These are phyloP conservation scores for Chaetothyriales sp. DNA, from an alignment of 2,329 filamentous ascomycete genomes.

Conservation along the genomic window DNA sequence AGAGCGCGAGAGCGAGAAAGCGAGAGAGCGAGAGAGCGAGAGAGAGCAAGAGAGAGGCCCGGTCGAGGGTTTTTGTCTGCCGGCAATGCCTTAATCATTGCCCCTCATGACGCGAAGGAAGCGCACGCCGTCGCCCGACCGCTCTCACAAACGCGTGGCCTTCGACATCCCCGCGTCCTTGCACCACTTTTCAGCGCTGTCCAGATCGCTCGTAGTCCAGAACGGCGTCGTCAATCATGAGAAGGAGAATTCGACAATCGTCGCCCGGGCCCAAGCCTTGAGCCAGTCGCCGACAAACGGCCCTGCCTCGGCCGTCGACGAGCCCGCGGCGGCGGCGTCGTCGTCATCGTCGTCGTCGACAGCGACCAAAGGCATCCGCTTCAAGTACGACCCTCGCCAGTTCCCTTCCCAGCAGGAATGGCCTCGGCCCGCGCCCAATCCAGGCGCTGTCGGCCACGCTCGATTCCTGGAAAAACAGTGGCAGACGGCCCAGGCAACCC, in stretches of 20 bases:
- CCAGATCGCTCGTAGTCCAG: conserved; percentile 8
- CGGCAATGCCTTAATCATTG: not conserved
- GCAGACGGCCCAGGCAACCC: not conserved
- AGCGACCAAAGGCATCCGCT: not conserved
- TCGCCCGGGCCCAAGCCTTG: no score
- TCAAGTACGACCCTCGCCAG: not conserved
- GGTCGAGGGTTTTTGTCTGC: not conserved
- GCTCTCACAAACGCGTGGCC: conserved; percentile 8
- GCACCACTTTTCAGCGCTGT: conserved; percentile 11
- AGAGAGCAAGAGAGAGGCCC: not conserved
- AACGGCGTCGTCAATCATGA: not conserved
- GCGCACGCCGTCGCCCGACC: conserved; percentile 7
- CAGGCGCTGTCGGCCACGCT: not conserved
- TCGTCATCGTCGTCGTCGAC: not conserved
- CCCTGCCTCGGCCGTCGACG: not conserved
- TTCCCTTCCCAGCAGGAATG: not conserved
- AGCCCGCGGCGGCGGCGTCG: no score
- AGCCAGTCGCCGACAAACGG: not conserved
- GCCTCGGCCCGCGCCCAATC: not conserved
- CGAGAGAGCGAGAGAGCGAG: no score
- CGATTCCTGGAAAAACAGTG: not conserved
- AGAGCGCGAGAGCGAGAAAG: no score
- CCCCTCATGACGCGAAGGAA: conserved; percentile 12
- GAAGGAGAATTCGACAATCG: not conserved
- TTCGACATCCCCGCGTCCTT: conserved; percentile 16